Percentiles rank a stretch among this genome's conserved stretches.
These are phyloP conservation scores for Dothideomycetes sp. DNA, from an alignment of 2,329 filamentous ascomycete genomes.

Conservation along the genomic window DNA sequence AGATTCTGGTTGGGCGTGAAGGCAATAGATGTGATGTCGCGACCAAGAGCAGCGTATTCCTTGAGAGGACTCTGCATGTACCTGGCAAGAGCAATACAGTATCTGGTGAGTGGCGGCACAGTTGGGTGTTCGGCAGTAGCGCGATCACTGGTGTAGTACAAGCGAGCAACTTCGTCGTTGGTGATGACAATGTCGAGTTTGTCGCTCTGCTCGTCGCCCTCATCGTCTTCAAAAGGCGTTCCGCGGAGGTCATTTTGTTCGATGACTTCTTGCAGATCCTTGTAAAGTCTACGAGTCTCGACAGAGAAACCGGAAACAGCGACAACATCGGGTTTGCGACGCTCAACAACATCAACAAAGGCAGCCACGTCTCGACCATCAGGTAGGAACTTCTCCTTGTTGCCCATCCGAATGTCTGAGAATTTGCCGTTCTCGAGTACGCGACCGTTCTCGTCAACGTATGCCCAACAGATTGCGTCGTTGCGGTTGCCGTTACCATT, in stretches of 20 bases:
- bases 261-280: conserved; percentile 70
- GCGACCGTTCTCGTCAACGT: conserved; percentile 84
- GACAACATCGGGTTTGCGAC: conserved; percentile 79
- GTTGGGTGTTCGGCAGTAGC: conserved; percentile 73
- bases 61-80: conserved; percentile 95
- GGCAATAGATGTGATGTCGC: conserved; percentile 74
- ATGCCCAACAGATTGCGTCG: conserved; percentile 83
- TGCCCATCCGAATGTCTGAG: conserved; percentile 60
- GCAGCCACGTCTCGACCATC: conserved; percentile 56
- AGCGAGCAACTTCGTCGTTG: conserved; percentile 92
- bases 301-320: conserved; percentile 82
- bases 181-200: conserved; percentile 81
- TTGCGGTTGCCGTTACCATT: conserved; percentile 72
- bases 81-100: conserved; percentile 79
- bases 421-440: conserved; percentile 86
- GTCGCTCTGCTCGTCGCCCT: conserved; percentile 61
- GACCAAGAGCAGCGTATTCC: conserved; percentile 87
- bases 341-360: conserved; percentile 70
- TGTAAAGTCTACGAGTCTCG: conserved; percentile 74
- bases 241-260: conserved; percentile 68
- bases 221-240: conserved; percentile 75
- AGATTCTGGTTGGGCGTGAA: conserved; percentile 89
- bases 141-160: conserved; percentile 85
- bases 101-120: conserved; percentile 68
- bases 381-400: conserved; percentile 57